phyloP scores from a whole-genome alignment of 805 yeast genomes.

The Barnettozyma salicaria region DNA sequence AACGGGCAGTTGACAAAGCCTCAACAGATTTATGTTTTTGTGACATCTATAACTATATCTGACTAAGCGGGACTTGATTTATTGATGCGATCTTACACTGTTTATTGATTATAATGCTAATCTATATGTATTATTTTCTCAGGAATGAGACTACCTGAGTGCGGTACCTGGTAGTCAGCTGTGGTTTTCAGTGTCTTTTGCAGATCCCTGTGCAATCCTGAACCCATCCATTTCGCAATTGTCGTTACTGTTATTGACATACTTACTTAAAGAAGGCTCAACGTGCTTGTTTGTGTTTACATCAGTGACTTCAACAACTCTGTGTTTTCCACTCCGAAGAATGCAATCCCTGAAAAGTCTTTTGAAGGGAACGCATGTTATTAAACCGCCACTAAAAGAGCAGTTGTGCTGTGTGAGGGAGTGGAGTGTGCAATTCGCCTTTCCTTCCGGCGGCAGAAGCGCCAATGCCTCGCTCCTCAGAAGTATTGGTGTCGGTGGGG shows the following conservation, averaged over 20 bases:
- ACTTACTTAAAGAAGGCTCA: no score
- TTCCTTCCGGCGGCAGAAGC: conserved; percentile 20
- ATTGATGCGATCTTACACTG: no score
- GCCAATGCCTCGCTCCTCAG: conserved; percentile 28
- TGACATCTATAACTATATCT: no score
- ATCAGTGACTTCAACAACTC: conserved; percentile 35
- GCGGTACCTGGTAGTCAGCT: no score
- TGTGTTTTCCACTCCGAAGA: conserved; percentile 20
- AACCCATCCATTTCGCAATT: conserved; percentile 12
- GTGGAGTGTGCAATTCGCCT: conserved; percentile 29
- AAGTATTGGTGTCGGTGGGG: conserved; percentile 45
- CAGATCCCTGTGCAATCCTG: no score
- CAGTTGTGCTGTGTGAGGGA: conserved; percentile 44
- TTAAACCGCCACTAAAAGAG: conserved; percentile 36
- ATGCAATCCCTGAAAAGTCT: conserved; percentile 40
- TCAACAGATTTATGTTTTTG: no score
- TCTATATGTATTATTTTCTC: no score
- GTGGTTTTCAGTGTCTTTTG: no score
- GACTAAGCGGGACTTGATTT: no score
- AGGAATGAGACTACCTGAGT: no score
- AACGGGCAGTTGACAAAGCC: no score
- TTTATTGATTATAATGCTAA: no score
- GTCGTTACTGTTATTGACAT: conserved; percentile 14
- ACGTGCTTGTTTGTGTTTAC: conserved; percentile 27
- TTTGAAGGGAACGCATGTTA: conserved; percentile 43